Percentiles rank a stretch among this genome's conserved stretches.
phyloP scores from a whole-genome alignment of 2,329 filamentous ascomycete species.

The Botrytis porri region DNA sequence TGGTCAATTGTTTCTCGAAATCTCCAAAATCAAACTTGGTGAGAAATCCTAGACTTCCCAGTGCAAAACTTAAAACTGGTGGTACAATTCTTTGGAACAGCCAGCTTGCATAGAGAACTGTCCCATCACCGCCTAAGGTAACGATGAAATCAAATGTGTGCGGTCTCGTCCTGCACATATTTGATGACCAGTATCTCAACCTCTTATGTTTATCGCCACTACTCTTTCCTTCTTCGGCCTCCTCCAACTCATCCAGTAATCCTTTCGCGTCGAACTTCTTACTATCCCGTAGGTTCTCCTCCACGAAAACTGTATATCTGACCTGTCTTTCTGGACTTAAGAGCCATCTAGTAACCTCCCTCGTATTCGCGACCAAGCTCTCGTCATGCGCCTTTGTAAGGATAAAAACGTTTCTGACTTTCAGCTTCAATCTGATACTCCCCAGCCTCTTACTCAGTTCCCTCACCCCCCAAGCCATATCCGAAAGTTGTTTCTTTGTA shows the following conservation, averaged over 20 bases:
- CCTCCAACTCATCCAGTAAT: conserved; percentile 59
- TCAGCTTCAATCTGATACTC: conserved; percentile 77
- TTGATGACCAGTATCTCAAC: conserved; percentile 78
- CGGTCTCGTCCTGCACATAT: conserved; percentile 72
- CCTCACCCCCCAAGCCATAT: conserved; percentile 95
- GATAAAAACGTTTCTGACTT: conserved; percentile 79
- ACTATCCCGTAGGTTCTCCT: conserved; percentile 69
- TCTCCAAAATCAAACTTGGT: conserved; percentile 93
- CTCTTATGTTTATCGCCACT: conserved; percentile 42
- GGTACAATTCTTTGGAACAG: conserved; percentile 94
- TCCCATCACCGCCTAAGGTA: conserved; percentile 92
- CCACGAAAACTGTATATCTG: conserved; percentile 77
- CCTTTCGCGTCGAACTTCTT: conserved; percentile 70
- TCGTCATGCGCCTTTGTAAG: conserved; percentile 90
- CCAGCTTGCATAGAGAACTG: conserved; percentile 94
- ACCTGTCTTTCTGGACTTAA: conserved; percentile 65
- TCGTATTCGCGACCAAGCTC: conserved; percentile 71
- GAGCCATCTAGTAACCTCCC: conserved; percentile 77
- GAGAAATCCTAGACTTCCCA: conserved; percentile 90
- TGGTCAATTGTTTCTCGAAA: conserved; percentile 65
- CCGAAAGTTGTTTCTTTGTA: conserved; percentile 90
- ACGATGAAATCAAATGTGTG: conserved; percentile 93
- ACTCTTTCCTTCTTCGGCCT: conserved; percentile 42
- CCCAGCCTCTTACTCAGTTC: conserved; percentile 84
- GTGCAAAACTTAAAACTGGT: conserved; percentile 84